Base-by-base conservation (phyloP, 371 early-diverging fungal species). In the Haplosporangium sp. region DNA sequence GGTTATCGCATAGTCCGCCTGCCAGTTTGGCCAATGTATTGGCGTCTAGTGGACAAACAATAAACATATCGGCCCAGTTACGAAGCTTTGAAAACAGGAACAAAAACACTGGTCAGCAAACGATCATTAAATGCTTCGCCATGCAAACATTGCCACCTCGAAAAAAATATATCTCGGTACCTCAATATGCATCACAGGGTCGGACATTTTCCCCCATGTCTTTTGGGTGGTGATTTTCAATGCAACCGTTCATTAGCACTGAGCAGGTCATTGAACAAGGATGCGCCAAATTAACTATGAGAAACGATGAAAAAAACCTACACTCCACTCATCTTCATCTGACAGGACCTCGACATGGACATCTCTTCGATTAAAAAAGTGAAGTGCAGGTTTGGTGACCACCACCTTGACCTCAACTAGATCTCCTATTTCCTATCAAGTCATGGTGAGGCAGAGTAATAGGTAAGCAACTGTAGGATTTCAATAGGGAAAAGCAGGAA, bases 111-210 rank as follows among this genome's bases (percentile, higher is more conserved):
- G 18, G 14, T 13, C 38, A 29, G 29, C 38, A 23, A 6, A 48
- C 14, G n/a, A 9, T 29, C 20, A 20, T 29, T 29, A 23, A 13
- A 20, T 4, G 9, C 36, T n/a, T 29, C 18, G 38, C 12, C 23
- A 43, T 41, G 20, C 29, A 36, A 14, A 47, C 42, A 13, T 23
- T 37, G 36, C 51, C 2, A 37, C 62, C 20, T 45, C 20, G 37
- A 13, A 18, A 23, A 42, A 37, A n/a, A 38, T 48, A 7, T 40
- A 20, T 18, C 11, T 20, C 14, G 29, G 38, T 84, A 93, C 94
- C 59, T 97, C 96, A 59, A 98, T 97, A 82, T 98, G 99, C 46
- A 98, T 84, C 8, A 98, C 96, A 0, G 96, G 96, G 81, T 98
- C 98, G 5, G 89, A 86, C 64, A 90, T 87, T 64, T 91, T 88